Conservation (phyloP, 2,329 filamentous ascomycete species). For the Diaporthe ampelina region DNA sequence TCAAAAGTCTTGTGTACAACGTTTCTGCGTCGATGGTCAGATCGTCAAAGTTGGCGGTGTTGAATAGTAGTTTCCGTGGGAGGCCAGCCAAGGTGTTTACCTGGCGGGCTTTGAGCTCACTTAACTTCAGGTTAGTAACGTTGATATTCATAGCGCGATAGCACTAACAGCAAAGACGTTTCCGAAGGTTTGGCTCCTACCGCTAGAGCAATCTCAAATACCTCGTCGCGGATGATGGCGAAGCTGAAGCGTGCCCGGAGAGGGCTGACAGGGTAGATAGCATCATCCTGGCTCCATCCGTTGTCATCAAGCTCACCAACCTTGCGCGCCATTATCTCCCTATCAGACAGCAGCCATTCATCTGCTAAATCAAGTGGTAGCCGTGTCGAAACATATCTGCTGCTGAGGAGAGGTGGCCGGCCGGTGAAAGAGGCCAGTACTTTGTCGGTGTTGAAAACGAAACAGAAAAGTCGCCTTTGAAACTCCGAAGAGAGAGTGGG, state of each 20-base stretch:
- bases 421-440: neutral
- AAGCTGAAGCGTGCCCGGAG: neutral
- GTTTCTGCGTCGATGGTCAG: neutral
- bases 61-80: neutral
- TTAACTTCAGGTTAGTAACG: neutral
- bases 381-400: neutral
- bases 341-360: neutral
- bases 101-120: neutral
- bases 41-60: neutral
- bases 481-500: neutral
- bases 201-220: too few species aligned
- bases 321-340: neutral
- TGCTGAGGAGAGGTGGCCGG: neutral
- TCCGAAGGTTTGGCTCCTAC: neutral
- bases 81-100: neutral
- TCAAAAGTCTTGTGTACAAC: neutral
- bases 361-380: neutral
- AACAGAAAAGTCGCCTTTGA: neutral
- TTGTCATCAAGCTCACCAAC: neutral
- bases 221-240: too few species aligned
- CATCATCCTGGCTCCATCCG: neutral
- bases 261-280: neutral
- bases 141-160: neutral
- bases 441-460: neutral
- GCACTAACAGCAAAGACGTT: neutral